Conservation (phyloP, 2,329 filamentous ascomycete species). For the Sporothrix schenckii region DNA sequence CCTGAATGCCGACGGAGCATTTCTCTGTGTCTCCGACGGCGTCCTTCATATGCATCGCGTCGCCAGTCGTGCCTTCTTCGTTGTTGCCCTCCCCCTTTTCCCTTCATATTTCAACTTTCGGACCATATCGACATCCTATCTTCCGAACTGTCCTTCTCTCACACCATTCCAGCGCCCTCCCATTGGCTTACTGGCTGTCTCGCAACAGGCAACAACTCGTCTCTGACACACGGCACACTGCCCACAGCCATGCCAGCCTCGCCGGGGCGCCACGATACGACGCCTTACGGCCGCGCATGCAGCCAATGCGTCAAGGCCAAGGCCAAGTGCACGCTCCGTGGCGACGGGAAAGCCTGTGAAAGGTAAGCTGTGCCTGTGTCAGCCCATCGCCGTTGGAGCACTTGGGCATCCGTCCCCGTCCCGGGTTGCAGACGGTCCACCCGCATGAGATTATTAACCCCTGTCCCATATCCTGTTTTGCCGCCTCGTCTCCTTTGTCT, state of each 20-base stretch:
- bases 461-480: neutral
- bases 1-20: conserved; percentile 17
- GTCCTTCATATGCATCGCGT: conserved; percentile 15
- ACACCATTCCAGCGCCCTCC: neutral
- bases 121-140: neutral
- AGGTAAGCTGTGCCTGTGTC: neutral
- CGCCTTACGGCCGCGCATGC: conserved; percentile 30
- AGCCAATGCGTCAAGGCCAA: conserved; percentile 31
- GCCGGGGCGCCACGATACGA: conserved; percentile 16
- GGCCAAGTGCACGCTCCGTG: conserved; percentile 30
- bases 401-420: no score
- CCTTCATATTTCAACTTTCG: neutral
- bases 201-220: neutral
- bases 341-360: conserved; percentile 27
- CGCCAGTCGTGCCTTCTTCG: conserved; percentile 4
- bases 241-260: conserved; percentile 14
- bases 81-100: neutral
- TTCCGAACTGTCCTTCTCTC: neutral
- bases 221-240: neutral
- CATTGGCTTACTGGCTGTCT: neutral
- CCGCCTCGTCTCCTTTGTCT: neutral
- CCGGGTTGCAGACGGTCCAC: neutral
- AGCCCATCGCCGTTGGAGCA: neutral
- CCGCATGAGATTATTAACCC: conserved; percentile 3
- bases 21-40: conserved; percentile 11